Conservation (phyloP, 371 early-diverging fungal species). For the Paraphysoderma sedebokerense region DNA sequence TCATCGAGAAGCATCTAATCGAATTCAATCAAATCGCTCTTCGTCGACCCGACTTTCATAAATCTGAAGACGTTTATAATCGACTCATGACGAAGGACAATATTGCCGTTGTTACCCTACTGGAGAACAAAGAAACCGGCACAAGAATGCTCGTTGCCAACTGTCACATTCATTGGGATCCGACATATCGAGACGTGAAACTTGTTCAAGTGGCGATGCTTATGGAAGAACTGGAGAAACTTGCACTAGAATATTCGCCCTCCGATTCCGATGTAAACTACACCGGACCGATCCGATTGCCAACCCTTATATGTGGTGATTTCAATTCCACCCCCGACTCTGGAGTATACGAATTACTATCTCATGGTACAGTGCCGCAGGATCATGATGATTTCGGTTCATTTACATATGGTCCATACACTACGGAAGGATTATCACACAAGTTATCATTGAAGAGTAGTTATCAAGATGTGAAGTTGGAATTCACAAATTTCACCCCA, state of each 20-base stretch:
- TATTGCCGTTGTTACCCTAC: conserved; percentile 69
- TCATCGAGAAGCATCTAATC: conserved; percentile 61
- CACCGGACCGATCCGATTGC: conserved; percentile 16
- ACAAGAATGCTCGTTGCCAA: conserved; percentile 70
- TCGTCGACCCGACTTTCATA: conserved; percentile 67
- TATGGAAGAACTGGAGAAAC: conserved; percentile 70
- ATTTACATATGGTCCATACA: conserved; percentile 72
- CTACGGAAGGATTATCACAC: conserved; percentile 65
- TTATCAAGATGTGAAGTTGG: conserved; percentile 58
- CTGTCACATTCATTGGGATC: conserved; percentile 90
- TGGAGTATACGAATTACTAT: conserved; percentile 75
- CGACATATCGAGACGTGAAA: conserved; percentile 89
- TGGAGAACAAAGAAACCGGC: conserved; percentile 62
- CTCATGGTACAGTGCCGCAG: conserved; percentile 33
- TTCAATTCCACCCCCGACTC: conserved; percentile 88
- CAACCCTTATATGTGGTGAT: conserved; percentile 81
- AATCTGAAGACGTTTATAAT: conserved; percentile 82
- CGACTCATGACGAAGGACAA: conserved; percentile 96
- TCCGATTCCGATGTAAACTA: conserved; percentile 8
- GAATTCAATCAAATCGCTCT: conserved; percentile 90
- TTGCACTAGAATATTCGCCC: conserved; percentile 16
- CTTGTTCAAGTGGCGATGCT: conserved; percentile 92
- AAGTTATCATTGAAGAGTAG: conserved; percentile 61
- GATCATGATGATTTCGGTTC: conserved; percentile 70
- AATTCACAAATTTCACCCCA: conserved; percentile 92